Base-by-base conservation (phyloP, 2,329 filamentous ascomycete genomes). In the Xylariaceae sp. region DNA sequence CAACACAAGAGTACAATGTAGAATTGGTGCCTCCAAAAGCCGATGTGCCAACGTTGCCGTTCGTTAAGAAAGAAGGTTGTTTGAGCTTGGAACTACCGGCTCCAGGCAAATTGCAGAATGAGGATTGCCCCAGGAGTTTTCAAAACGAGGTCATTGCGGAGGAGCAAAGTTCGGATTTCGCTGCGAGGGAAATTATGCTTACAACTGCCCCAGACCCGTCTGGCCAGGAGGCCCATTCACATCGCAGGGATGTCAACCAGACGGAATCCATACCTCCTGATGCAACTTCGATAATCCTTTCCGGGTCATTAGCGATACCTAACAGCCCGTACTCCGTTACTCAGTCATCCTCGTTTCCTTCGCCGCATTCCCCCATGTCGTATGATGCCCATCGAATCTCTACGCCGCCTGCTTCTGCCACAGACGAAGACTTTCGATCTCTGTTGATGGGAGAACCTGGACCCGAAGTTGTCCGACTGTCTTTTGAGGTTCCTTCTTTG, bases 351-450 rank as follows among this genome's bases (percentile, higher is more conserved):
- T 87, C 87, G 0, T 79, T 85, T 65, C 80, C 87, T 1, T 90
- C 87, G 4, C 88, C 87, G 0, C 81, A 86, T 51, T 80, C 86
- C 56, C 76, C 84, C 55, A 75, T 88, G 70, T 85, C 83, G 3
- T 84, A 88, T 53, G 88, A 91, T 59, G 81, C 81, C 1, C 85
- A 88, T 51, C 80, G 86, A 26, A 80, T 90, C 31, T 88, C 87
- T 4, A 91, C 88, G 1, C 85, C 88, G 2, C 83, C 86, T 4
- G 91, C 88, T 1, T 91, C 87, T 0, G 75, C 86, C 43, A 80
- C 82, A 0, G 88, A 91, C 58, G 87, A 87, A 60, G 85, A 83
- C 54, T 86, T 88, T 67, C 84, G 85, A 55, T 89, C 87, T 2
- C 74, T 88, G 34, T 75, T 88, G 4, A 80, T 89, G 70, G 86